Evolutionary conservation across 2,329 filamentous ascomycete genomes (phyloP), one percentile per base, ranked within the genome.

Genomic region (Pyrenochaeta sp.): DNA sequence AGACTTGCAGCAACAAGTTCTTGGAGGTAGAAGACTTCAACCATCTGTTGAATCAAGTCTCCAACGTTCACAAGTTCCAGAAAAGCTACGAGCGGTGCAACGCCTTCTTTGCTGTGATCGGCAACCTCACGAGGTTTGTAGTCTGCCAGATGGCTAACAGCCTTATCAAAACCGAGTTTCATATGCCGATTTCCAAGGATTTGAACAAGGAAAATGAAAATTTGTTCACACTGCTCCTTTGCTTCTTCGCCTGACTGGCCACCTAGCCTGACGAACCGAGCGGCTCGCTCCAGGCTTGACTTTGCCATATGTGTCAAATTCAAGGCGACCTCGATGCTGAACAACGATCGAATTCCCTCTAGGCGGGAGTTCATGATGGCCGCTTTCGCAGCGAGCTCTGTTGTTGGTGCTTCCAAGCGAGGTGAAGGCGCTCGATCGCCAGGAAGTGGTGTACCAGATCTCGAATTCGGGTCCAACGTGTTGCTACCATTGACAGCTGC

Each of bases 11-110:
- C 82, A 5, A 91, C 85, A 19, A 99, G 82, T 74, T 99, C 94
- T 73, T 97, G 94, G 67, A 96, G 89, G 73, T 96, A 99, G 68
- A 99, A 99, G 22, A 99, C 91, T 67, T 99, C 94, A 45, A 99
- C 85, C 94, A 99, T 99, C 71, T 99, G 94, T 47, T 95, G 90
- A 60, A 99, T 99, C 44, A 99, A 80, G 69, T 99, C 94, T 45
- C 94, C 94, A 1, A 99, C 93, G 66, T 99, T 99, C 69, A 99
- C 94, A 19, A 99, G 82, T 73, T 99, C 94, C 49, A 99, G 84
- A 63, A 99, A 99, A 0, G 90, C 96, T 31, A 96, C 91, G 3
- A 99, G 81, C 2, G 94, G 94, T 41, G 91, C 90, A 6, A 96
- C 92, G 1, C 89, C 89, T 22, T 82, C 77, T 53, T 85, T 79